Conservation (phyloP, 2,329 filamentous ascomycete species). For the Cladosporium sp. region DNA sequence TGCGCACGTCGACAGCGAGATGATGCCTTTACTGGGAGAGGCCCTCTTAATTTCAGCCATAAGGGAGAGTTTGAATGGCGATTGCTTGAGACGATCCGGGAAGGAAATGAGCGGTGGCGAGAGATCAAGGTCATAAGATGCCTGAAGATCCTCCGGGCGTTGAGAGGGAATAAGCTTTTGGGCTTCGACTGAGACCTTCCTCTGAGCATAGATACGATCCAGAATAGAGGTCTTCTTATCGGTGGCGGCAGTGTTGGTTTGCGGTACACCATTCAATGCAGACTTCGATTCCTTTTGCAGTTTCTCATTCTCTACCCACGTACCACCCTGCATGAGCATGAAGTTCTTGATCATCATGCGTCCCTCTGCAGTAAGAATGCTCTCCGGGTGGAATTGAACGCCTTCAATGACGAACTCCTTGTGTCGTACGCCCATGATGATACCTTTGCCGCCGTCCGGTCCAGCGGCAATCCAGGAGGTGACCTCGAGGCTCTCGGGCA, state of each 20-base stretch:
- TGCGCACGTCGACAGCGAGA: conserved; percentile 80
- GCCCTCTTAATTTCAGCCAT: conserved; percentile 98
- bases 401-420: conserved; percentile 89
- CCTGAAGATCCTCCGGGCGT: conserved; percentile 75
- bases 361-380: conserved; percentile 86
- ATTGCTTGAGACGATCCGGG: conserved; percentile 70
- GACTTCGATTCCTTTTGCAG: conserved; percentile 37
- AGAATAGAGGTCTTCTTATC: conserved; percentile 78
- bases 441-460: conserved; percentile 69
- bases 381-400: conserved; percentile 97
- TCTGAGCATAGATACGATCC: conserved; percentile 81
- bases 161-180: conserved; percentile 86
- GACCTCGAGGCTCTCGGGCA: conserved; percentile 81
- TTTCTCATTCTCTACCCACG: conserved; percentile 75
- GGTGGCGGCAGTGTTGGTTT: conserved; percentile 19
- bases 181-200: conserved; percentile 66
- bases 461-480: conserved; percentile 81
- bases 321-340: conserved; percentile 78
- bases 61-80: conserved; percentile 81
- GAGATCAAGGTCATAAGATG: conserved; percentile 76
- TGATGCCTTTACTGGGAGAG: conserved; percentile 93
- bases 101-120: conserved; percentile 81
- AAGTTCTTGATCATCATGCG: conserved; percentile 91
- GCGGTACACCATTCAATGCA: conserved; percentile 32
- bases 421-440: conserved; percentile 96